Conservation (phyloP, 2,329 filamentous ascomycete species). For the Epichloe elymi region DNA sequence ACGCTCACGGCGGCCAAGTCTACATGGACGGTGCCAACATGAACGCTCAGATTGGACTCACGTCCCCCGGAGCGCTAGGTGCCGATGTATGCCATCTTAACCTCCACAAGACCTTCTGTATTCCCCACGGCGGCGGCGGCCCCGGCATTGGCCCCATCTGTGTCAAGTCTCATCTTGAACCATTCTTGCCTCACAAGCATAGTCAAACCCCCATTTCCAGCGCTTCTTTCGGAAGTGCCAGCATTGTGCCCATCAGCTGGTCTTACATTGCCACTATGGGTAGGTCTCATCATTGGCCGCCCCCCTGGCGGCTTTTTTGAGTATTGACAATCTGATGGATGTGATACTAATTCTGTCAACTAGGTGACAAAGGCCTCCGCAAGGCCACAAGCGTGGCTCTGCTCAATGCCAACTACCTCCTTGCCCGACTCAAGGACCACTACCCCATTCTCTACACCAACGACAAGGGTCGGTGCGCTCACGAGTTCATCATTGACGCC, state of each 20-base stretch:
- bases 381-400: constrained; percentile 85
- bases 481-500: constrained; percentile 92
- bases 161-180: constrained; percentile 67
- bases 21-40: constrained; percentile 99
- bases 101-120: constrained; percentile 98
- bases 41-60: constrained; percentile 94
- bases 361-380: constrained; percentile 51
- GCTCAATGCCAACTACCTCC: constrained; percentile 96
- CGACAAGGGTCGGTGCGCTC: constrained; percentile 71
- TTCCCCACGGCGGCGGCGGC: constrained; percentile 88
- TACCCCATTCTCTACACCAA: constrained; percentile 95
- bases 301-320: background rate
- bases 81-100: constrained; percentile 96
- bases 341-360: background rate
- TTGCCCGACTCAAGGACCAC: constrained; percentile 71
- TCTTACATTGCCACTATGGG: constrained; percentile 94
- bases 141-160: constrained; percentile 91
- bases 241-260: constrained; percentile 89
- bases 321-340: background rate
- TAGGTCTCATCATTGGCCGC: constrained; percentile 15
- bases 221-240: constrained; percentile 76
- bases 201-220: constrained; percentile 55
- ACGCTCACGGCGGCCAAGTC: constrained; percentile 79
- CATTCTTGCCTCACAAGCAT: constrained; percentile 42
- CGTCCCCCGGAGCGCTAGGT: constrained; percentile 87